Evolutionary conservation across 2,329 filamentous ascomycete genomes (phyloP).

Genomic region (Alternaria sp.): DNA sequence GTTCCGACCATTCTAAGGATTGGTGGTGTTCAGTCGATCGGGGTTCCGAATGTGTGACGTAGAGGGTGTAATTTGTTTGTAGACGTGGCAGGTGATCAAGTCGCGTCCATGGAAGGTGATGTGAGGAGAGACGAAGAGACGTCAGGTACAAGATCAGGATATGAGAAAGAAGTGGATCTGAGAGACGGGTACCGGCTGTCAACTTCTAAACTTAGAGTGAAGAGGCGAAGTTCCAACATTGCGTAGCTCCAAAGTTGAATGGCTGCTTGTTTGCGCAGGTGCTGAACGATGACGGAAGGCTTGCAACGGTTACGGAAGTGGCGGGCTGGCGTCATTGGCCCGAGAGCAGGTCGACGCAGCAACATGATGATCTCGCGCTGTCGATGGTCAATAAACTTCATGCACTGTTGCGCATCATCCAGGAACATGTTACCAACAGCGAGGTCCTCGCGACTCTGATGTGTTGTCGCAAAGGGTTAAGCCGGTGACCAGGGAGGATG

Average conservation of each 20-base stretch:
- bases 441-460: neutral
- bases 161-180: neutral
- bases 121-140: neutral
- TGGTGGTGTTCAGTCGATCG: neutral
- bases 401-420: neutral
- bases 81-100: neutral
- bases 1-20: constrained; percentile 6
- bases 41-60: neutral
- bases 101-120: neutral
- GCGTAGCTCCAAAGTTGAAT: constrained; percentile 4
- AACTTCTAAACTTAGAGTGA: neutral
- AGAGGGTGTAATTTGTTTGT: neutral
- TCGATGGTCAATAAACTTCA: neutral
- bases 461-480: neutral
- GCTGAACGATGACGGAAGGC: constrained; percentile 16
- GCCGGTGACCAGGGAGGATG: neutral
- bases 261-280: constrained; percentile 10
- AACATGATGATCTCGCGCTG: neutral
- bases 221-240: constrained; percentile 4
- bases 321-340: constrained; percentile 15
- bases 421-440: neutral
- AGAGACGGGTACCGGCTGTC: constrained; percentile 12
- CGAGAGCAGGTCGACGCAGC: neutral
- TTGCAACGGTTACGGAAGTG: constrained; percentile 17
- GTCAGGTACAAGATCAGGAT: constrained; percentile 4